Conservation (phyloP, 2,329 filamentous ascomycete species). For the Zasmidium citrigriseum region DNA sequence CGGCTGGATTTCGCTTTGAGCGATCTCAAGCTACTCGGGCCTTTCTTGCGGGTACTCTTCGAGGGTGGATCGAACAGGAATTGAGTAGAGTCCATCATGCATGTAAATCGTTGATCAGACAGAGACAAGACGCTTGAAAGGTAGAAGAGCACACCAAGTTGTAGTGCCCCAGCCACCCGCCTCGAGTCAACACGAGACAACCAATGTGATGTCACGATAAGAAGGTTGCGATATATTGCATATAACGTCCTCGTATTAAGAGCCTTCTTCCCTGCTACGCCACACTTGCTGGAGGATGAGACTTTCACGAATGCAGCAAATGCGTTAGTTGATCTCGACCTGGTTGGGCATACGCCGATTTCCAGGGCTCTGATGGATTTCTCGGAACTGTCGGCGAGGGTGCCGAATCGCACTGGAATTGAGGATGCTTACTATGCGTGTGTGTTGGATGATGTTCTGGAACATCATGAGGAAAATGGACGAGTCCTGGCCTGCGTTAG, state of each 20-base stretch:
- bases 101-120: no score
- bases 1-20: neutral
- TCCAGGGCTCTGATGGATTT: neutral
- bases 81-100: neutral
- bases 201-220: neutral
- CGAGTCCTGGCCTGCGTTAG: no score
- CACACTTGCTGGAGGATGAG: neutral
- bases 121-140: no score
- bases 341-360: neutral
- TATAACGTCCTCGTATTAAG: neutral
- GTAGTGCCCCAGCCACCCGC: no score
- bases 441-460: no score
- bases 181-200: no score
- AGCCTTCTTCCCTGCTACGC: neutral
- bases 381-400: neutral
- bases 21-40: constrained; percentile 1
- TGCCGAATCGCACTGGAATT: neutral
- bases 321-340: neutral
- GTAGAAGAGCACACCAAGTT: no score
- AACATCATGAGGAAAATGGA: no score
- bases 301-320: neutral
- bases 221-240: neutral
- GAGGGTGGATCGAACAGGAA: neutral
- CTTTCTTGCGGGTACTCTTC: neutral
- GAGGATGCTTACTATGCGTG: no score